phyloP scores from a whole-genome alignment of 1,284 basidiomycete species.

The Phlebopus sp. region DNA sequence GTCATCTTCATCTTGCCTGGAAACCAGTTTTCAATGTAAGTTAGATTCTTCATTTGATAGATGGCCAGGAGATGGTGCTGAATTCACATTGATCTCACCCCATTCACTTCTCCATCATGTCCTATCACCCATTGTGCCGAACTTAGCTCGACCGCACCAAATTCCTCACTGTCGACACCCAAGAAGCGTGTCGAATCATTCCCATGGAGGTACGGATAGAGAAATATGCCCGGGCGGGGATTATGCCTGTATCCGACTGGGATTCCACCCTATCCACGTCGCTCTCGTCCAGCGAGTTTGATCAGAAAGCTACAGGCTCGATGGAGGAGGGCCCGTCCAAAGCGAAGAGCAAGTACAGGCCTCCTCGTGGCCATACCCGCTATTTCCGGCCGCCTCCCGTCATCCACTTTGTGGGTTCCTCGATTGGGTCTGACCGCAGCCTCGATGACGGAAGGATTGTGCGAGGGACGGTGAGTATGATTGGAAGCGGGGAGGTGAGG shows the following conservation, averaged over 20 bases:
- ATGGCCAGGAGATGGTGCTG: slow-evolving; percentile 18
- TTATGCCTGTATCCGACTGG: slow-evolving; percentile 28
- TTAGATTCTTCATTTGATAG: neutral
- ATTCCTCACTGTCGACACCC: slow-evolving; percentile 30
- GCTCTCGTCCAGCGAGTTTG: neutral
- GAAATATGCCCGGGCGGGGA: slow-evolving; percentile 40
- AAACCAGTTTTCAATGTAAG: slow-evolving; percentile 2
- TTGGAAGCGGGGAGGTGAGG: slow-evolving; percentile 48
- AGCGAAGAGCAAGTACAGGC: neutral
- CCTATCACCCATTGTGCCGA: neutral
- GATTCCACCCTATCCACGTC: neutral
- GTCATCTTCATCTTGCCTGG: neutral
- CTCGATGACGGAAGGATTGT: slow-evolving; percentile 31
- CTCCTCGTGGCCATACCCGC: slow-evolving; percentile 2
- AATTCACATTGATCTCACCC: slow-evolving; percentile 8
- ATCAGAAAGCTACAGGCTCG: too few species aligned
- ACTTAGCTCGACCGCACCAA: slow-evolving; percentile 24
- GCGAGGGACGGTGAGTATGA: slow-evolving; percentile 48
- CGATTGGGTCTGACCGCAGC: slow-evolving; percentile 38
- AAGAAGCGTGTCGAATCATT: slow-evolving; percentile 53
- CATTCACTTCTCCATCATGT: slow-evolving; percentile 2
- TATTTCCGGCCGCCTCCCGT: slow-evolving; percentile 40
- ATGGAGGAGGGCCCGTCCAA: neutral
- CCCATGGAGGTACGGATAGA: slow-evolving; percentile 47
- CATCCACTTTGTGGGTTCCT: slow-evolving; percentile 49